A percentile compares a stretch with the other conserved stretches of the same genome.
phyloP scores from a whole-genome alignment of 768 basidiomycete species.

The Tricholomella constricta region DNA sequence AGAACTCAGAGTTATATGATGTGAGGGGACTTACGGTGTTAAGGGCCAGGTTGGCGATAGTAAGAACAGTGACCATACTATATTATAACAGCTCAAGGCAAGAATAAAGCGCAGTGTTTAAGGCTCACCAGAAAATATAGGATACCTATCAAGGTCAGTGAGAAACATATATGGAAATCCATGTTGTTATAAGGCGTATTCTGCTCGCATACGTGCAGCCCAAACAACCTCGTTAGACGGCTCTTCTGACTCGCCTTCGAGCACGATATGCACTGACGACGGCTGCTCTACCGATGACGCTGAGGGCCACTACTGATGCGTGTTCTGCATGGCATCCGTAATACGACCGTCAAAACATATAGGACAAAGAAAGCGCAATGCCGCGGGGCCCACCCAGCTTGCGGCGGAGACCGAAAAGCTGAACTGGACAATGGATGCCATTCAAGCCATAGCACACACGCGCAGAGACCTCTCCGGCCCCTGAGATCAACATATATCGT shows the following conservation, averaged over 20 bases:
- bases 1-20: not conserved
- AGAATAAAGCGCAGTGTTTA: not conserved
- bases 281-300: conserved; percentile 30
- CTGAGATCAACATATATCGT: too few relatives aligned
- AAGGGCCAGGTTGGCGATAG: conserved; percentile 24
- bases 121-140: conserved; percentile 29
- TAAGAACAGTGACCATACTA: conserved; percentile 26
- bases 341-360: not conserved
- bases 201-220: conserved; percentile 26
- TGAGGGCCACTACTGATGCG: conserved; percentile 27
- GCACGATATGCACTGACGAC: conserved; percentile 24
- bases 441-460: too few relatives aligned
- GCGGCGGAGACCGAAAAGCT: too few relatives aligned
- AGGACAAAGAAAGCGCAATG: too few relatives aligned
- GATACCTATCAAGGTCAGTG: conserved; percentile 16
- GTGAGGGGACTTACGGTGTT: conserved; percentile 22
- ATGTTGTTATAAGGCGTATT: conserved; percentile 10
- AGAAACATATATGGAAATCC: not conserved
- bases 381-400: too few relatives aligned
- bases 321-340: conserved; percentile 31
- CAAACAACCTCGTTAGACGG: conserved; percentile 11
- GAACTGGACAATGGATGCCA: too few relatives aligned
- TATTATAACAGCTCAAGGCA: not conserved
- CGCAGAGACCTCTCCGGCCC: too few relatives aligned
- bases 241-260: conserved; percentile 4